Evolutionary conservation across 2,329 filamentous ascomycete species (phyloP).

Genomic region (Claviceps monticola): DNA sequence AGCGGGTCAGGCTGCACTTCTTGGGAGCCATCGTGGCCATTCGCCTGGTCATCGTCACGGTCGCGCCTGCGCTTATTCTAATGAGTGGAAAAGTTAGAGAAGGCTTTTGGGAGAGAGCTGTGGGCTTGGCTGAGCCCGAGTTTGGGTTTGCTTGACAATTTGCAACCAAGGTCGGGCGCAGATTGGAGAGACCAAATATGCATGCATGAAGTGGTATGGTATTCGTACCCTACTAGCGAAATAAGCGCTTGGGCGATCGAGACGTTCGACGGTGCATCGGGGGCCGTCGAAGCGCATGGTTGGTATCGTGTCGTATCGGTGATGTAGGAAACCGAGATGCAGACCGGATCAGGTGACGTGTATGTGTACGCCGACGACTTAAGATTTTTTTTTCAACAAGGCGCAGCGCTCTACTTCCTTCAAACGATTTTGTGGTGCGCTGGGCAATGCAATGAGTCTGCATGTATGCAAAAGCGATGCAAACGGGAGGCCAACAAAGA

Average conservation of each 20-base stretch:
- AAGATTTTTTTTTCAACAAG: neutral
- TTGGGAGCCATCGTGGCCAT: slow-evolving; percentile 20
- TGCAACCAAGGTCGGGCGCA: too few species aligned
- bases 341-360: neutral
- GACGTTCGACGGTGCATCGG: slow-evolving; percentile 70
- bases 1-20: slow-evolving; percentile 54
- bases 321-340: neutral
- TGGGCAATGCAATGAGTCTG: too few species aligned
- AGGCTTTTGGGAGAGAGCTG: slow-evolving; percentile 2
- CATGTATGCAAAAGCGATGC: too few species aligned
- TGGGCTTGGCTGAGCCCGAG: neutral
- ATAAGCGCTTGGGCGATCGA: slow-evolving; percentile 92
- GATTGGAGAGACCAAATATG: neutral
- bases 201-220: neutral
- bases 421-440: too few species aligned
- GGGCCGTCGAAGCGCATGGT: slow-evolving; percentile 30
- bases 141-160: neutral
- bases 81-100: neutral
- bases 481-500: too few species aligned
- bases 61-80: slow-evolving; percentile 63
- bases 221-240: slow-evolving; percentile 62
- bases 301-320: slow-evolving; percentile 10
- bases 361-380: neutral
- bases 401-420: neutral
- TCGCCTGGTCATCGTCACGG: slow-evolving; percentile 39